Evolutionary conservation across 1,284 basidiomycete genomes (phyloP), one percentile per base, ranked within the genome.

Genomic region (Gomphus bonarii): DNA sequence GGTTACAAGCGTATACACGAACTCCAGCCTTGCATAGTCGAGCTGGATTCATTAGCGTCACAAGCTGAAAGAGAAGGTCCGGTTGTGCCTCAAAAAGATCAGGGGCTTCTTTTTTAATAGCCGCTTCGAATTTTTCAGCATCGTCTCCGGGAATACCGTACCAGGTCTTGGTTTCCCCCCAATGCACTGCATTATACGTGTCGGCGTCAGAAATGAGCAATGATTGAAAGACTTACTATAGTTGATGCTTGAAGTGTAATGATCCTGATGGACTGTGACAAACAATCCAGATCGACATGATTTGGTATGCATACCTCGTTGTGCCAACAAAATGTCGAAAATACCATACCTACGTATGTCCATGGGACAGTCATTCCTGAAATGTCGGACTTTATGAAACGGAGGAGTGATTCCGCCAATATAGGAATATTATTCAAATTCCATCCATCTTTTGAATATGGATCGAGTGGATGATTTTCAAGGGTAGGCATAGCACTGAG

Each of bases 91-190:
- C 94, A 68, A 99, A 99, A n/a, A 99, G 80, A 70, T 99, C 97
- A 6, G 97, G 97, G 5, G 97, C 97, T 68, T 97, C 94, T 54
- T 80, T 80, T 71, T 88, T 90, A 73, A 99, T 97, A 7, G 95
- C 95, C 18, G 88, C 85, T 73, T 99, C 97, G 66, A 99, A 97
- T 70, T 91, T 92, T 64, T 92, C 91, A 28, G 95, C 94, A 64
- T 97, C 90, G 56, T 82, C 82, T 25, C 91, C 97, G 1, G 97
- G 95, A 46, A 99, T 88, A 57, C 95, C 95, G 72, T 99, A 99
- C 97, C 97, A 99, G 0, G 95, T 99, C 77, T 99, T 99, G 46
- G 95, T 97, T 69, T 97, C 95, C 36, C 97, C 95, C 91, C 92
- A 97, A 69, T 98, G 95, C 89, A 95, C 94, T 95, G 65, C 43